Base-by-base conservation (phyloP, 805 yeast species). In the Metschnikowia anglica region DNA sequence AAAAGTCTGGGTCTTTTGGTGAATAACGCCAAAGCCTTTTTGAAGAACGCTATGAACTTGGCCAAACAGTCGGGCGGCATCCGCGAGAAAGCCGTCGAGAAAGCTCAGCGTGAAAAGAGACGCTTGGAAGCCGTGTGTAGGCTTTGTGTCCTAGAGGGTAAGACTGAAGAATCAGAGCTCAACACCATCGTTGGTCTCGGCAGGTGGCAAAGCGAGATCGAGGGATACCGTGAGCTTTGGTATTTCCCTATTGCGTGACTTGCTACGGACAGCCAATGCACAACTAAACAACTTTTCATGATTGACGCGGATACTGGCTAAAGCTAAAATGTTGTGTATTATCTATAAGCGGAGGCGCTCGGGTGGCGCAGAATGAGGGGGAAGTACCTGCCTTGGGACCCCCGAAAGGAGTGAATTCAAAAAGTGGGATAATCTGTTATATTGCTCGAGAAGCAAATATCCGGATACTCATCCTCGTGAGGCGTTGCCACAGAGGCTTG, bases 61-160 rank as follows among this genome's bases (percentile, higher is more conserved):
- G 67, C 81, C 2, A 70, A 72, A 39, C 56, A 64, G 16, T 56
- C 72, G 3, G 82, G 81, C 2, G 83, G 83, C 0, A 54, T 78
- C 23, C 56, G 80, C 32, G 83, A 78, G 48, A 63, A 70, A 12
- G 61, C 58, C 0, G 58, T 62, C 13, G 81, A 75, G 26, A 75
- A 73, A 48, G 42, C 68, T 10, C 56, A 58, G 10, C 58, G 82
- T 27, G 64, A 65, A 13, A 70, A 70, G 51, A 54, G 67, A 35
- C 65, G 68, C 49, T 59, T 65, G 12, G 80, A 76, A 46, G 75
- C 80, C 1, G 68, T 65, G 1, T 48, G 66, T 17, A 55, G 83
- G 33, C 52, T 78, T 43, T 72, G 79, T 53, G 17, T 76, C 1
- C 43, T 77, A 4, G 81, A 76, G 39, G 62, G 63, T 4, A 39